A percentile compares a stretch with the other conserved stretches of the same genome.
These are phyloP conservation scores for Giardia duodenalis DNA, from an alignment of 208 protist genomes.

Conservation along the genomic window DNA sequence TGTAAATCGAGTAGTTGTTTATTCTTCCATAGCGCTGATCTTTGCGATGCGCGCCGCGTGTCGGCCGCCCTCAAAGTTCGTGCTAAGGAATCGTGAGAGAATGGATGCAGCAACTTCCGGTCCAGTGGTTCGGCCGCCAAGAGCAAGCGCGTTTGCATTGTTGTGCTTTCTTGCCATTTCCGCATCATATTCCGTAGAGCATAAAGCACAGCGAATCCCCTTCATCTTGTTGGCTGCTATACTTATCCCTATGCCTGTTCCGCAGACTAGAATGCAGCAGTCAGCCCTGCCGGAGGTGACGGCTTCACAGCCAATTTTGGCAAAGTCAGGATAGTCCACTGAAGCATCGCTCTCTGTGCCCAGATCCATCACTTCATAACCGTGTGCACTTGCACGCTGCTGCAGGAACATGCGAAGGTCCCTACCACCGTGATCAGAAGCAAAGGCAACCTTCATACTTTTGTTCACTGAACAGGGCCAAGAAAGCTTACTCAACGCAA, in stretches of 20 bases:
- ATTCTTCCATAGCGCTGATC: neutral
- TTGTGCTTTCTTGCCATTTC: constrained; percentile 65
- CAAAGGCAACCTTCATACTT: constrained; percentile 54
- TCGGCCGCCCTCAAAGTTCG: constrained; percentile 57
- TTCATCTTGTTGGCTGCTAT: constrained; percentile 75
- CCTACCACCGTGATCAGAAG: constrained; percentile 63
- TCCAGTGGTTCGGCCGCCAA: constrained; percentile 61
- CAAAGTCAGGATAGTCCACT: constrained; percentile 76
- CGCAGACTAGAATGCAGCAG: constrained; percentile 65
- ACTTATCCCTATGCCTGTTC: constrained; percentile 74
- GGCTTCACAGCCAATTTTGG: constrained; percentile 52
- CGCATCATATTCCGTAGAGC: constrained; percentile 68
- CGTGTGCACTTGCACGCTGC: constrained; percentile 26
- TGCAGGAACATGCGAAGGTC: constrained; percentile 47
- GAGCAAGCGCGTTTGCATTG: constrained; percentile 67
- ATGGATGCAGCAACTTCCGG: constrained; percentile 63
- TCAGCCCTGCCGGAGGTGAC: constrained; percentile 42
- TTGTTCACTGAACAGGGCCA: neutral
- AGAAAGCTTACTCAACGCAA: too few species aligned
- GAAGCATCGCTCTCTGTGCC: neutral
- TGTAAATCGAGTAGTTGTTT: neutral
- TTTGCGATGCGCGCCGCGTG: constrained; percentile 17
- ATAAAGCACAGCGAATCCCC: constrained; percentile 70
- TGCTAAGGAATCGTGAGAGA: constrained; percentile 61
- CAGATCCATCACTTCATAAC: constrained; percentile 18